These are phyloP conservation scores for Mycena rebaudengoi DNA, from an alignment of 768 basidiomycete genomes.

Conservation along the genomic window DNA sequence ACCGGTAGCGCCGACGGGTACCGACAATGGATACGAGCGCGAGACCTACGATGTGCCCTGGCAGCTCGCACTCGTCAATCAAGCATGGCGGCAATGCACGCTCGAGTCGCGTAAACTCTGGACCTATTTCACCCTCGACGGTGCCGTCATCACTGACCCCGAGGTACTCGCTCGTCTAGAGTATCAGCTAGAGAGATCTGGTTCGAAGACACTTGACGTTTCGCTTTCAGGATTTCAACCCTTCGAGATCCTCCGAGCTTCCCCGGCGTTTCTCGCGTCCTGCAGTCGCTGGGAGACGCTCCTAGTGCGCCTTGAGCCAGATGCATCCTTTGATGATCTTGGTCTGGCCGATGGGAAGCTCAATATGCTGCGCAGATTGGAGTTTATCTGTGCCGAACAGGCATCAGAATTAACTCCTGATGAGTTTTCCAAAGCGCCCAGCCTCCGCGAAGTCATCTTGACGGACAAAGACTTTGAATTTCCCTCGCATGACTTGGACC, in stretches of 20 bases:
- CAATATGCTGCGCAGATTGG: conserved; percentile 2
- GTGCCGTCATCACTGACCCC: neutral
- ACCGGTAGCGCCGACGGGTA: neutral
- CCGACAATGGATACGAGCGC: neutral
- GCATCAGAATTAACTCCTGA: neutral
- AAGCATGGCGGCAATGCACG: neutral
- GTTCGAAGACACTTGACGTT: neutral
- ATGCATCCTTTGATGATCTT: conserved; percentile 4
- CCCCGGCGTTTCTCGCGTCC: conserved; percentile 6
- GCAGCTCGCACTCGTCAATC: neutral
- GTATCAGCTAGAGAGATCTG: conserved; percentile 3
- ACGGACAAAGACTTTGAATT: conserved; percentile 7
- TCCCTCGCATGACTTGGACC: neutral
- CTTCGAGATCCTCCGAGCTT: neutral
- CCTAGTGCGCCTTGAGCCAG: neutral
- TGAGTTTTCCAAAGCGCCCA: conserved; percentile 2
- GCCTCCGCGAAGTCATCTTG: conserved; percentile 6
- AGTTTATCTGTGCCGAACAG: neutral
- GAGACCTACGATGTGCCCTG: neutral
- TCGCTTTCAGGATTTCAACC: neutral
- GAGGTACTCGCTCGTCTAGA: neutral
- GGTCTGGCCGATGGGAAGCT: conserved; percentile 2
- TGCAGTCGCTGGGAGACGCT: conserved; percentile 3
- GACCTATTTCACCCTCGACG: conserved; percentile 1
- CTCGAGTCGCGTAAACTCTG: neutral